These are phyloP conservation scores for Cladophialophora bantiana DNA, from an alignment of 2,329 filamentous ascomycete genomes.

Conservation along the genomic window DNA sequence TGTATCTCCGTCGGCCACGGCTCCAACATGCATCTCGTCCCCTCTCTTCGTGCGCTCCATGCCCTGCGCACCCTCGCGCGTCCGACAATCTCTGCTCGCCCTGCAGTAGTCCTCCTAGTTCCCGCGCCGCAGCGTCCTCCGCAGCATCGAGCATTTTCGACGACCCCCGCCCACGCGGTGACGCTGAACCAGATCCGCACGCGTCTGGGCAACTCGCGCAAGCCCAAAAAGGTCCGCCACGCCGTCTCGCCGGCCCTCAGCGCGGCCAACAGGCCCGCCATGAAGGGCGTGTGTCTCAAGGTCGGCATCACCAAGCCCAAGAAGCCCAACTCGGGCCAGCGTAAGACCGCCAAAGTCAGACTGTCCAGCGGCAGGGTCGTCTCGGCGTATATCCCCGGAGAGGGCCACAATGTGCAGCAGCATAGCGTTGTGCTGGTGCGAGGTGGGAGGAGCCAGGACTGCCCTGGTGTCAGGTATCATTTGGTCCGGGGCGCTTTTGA, in stretches of 20 bases:
- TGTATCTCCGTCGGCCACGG: neutral
- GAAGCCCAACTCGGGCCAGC: constrained; percentile 97
- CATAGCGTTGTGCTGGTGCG: constrained; percentile 97
- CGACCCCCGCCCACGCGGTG: constrained; percentile 63
- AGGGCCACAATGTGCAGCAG: constrained; percentile 99
- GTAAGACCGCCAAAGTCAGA: constrained; percentile 91
- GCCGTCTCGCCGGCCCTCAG: constrained; percentile 84
- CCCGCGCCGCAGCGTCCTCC: constrained; percentile 25
- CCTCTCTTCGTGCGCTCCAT: constrained; percentile 47
- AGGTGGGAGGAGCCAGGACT: constrained; percentile 93
- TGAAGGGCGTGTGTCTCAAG: constrained; percentile 96
- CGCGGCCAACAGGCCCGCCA: constrained; percentile 70
- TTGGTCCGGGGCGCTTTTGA: constrained; percentile 90
- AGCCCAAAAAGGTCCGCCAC: constrained; percentile 80
- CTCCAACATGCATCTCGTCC: constrained; percentile 42
- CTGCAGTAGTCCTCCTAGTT: constrained; percentile 27
- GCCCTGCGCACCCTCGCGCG: constrained; percentile 46
- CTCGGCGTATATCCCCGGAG: constrained; percentile 93
- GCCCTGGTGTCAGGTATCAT: constrained; percentile 96
- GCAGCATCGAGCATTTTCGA: constrained; percentile 58
- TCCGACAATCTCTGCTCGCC: constrained; percentile 25
- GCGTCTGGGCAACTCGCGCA: constrained; percentile 68
- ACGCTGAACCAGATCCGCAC: constrained; percentile 77
- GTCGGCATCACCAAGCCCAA: constrained; percentile 94
- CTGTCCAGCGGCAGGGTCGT: constrained; percentile 85